Percentiles rank a stretch among this genome's conserved stretches.
These are phyloP conservation scores for Prunus armeniaca DNA, from an alignment of 306 rosid species.

Conservation along the genomic window DNA sequence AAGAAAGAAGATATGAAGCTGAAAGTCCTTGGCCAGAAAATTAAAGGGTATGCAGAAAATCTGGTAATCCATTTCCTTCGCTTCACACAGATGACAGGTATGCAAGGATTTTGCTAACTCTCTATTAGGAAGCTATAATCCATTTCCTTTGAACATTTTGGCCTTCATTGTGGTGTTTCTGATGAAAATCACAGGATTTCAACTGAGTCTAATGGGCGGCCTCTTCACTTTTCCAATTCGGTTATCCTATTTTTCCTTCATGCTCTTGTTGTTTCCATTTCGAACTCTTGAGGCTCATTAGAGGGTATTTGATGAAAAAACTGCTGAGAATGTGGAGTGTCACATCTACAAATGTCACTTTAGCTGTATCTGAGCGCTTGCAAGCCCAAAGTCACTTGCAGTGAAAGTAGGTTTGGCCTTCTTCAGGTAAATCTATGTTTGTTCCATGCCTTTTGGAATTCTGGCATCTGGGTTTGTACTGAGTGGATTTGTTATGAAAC, in stretches of 20 bases:
- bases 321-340: slow-evolving; percentile 11
- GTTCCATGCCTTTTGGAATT: slow-evolving; percentile 23
- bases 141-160: slow-evolving; percentile 7
- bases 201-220: slow-evolving; percentile 10
- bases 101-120: not conserved
- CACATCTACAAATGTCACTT: not conserved
- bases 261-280: slow-evolving; percentile 22
- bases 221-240: slow-evolving; percentile 22
- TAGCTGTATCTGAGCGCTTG: slow-evolving; percentile 5
- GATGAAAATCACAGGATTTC: slow-evolving; percentile 17
- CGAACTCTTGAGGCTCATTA: slow-evolving; percentile 8
- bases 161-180: not conserved
- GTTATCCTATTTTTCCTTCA: slow-evolving; percentile 16
- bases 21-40: not conserved
- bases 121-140: not conserved
- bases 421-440: slow-evolving; percentile 9
- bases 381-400: slow-evolving; percentile 17
- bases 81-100: not conserved
- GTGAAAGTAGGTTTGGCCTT: slow-evolving; percentile 16
- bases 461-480: slow-evolving; percentile 18
- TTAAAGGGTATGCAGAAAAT: not conserved
- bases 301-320: slow-evolving; percentile 13
- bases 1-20: not conserved
- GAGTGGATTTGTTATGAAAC: slow-evolving; percentile 19
- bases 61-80: not conserved